A percentile compares a stretch with the other conserved stretches of the same genome.
phyloP scores from a whole-genome alignment of 305 asterid genomes.

The Caryopteris hybrid region DNA sequence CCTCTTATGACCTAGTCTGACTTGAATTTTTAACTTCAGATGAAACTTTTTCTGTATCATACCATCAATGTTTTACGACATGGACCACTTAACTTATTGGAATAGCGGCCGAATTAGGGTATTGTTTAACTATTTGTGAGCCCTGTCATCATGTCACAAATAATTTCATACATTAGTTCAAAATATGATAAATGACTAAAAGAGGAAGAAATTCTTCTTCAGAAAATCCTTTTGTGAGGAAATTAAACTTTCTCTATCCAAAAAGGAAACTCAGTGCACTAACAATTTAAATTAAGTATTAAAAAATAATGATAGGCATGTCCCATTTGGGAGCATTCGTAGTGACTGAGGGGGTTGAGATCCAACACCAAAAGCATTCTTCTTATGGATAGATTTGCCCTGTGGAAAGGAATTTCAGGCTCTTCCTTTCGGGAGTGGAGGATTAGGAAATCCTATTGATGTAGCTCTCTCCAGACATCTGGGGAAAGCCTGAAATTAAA shows the following conservation, averaged over 20 bases:
- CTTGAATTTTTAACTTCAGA: neutral
- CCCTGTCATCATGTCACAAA: neutral
- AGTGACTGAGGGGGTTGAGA: neutral
- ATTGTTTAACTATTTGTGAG: neutral
- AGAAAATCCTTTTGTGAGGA: neutral
- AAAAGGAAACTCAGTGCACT: neutral
- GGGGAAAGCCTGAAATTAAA: neutral
- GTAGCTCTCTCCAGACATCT: neutral
- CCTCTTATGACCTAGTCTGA: neutral
- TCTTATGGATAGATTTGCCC: neutral
- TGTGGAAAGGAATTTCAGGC: neutral
- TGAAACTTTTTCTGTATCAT: neutral
- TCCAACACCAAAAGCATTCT: neutral
- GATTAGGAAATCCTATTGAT: neutral
- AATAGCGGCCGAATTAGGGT: neutral
- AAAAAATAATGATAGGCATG: neutral
- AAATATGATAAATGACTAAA: neutral
- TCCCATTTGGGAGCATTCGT: neutral
- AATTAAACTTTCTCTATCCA: neutral
- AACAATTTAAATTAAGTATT: no score
- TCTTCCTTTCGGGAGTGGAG: neutral
- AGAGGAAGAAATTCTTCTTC: neutral
- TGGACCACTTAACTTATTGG: neutral
- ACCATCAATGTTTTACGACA: neutral
- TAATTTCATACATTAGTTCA: neutral